Conservation (phyloP, 2,329 filamentous ascomycete genomes). For the Chrysosporium keratinophilum region DNA sequence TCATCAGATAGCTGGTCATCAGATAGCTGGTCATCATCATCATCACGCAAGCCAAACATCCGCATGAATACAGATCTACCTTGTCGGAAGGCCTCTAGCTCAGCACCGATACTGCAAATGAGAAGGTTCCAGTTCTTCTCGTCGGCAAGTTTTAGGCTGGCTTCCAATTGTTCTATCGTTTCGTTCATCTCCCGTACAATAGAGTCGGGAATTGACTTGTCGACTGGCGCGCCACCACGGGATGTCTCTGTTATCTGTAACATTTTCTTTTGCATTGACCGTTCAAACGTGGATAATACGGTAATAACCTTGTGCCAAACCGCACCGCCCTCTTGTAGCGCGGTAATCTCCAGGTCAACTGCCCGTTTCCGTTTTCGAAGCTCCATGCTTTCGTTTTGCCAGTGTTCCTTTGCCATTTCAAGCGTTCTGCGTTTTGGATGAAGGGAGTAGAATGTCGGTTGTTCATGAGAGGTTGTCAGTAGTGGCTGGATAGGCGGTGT, state of each 20-base stretch:
- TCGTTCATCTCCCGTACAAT: slow-evolving; percentile 39
- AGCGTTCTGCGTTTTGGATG: slow-evolving; percentile 49
- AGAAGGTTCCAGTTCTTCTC: slow-evolving; percentile 50
- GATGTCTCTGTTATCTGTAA: slow-evolving; percentile 14
- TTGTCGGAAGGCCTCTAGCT: slow-evolving; percentile 46
- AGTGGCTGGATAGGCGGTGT: slow-evolving; percentile 37
- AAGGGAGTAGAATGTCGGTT: slow-evolving; percentile 41
- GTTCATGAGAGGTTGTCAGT: slow-evolving; percentile 18
- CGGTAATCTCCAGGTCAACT: slow-evolving; percentile 45
- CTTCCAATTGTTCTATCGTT: slow-evolving; percentile 40
- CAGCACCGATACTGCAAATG: slow-evolving; percentile 52
- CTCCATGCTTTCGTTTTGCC: slow-evolving; percentile 40
- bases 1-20: slow-evolving; percentile 16
- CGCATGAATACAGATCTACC: slow-evolving; percentile 30
- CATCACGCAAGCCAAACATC: slow-evolving; percentile 22
- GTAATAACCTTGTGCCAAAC: slow-evolving; percentile 49
- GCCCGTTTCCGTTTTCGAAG: slow-evolving; percentile 37
- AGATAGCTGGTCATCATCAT: slow-evolving; percentile 3
- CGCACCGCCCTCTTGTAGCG: slow-evolving; percentile 48
- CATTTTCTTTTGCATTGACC: slow-evolving; percentile 37
- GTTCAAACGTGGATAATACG: slow-evolving; percentile 46
- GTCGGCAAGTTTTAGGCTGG: slow-evolving; percentile 42
- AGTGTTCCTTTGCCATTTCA: slow-evolving; percentile 50
- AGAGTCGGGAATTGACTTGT: not conserved
- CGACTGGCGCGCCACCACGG: slow-evolving; percentile 14